Percentiles rank a stretch among this genome's conserved stretches.
Conservation (phyloP, 495 filamentous ascomycete genomes). For the Penicillium soppii region DNA sequence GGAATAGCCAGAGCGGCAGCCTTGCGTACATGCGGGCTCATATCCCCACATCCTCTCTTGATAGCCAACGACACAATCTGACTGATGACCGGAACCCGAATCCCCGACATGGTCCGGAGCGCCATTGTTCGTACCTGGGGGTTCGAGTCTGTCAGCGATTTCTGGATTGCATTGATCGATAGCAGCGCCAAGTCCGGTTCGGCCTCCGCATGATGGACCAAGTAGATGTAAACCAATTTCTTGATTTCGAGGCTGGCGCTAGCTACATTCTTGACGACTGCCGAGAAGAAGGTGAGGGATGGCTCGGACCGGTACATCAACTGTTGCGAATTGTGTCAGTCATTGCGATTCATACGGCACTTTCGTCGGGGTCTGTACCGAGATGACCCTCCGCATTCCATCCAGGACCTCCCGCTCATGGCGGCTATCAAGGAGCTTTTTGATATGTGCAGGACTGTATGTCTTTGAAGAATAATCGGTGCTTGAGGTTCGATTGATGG, state of each 20-base stretch:
- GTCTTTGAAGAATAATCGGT: constrained; percentile 43
- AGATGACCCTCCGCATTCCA: constrained; percentile 84
- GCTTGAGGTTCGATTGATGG: constrained; percentile 42
- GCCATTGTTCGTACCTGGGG: constrained; percentile 89
- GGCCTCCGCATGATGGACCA: constrained; percentile 90
- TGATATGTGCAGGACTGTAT: constrained; percentile 65
- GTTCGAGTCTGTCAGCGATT: constrained; percentile 88
- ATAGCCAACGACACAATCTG: constrained; percentile 97
- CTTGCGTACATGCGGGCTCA: constrained; percentile 91
- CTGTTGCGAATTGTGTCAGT: constrained; percentile 46
- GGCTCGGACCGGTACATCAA: constrained; percentile 89
- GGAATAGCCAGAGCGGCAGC: constrained; percentile 94
- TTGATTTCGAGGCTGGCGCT: constrained; percentile 89
- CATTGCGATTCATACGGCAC: not conserved
- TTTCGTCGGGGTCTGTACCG: constrained; percentile 55
- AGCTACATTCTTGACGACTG: constrained; percentile 94
- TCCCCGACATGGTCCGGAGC: constrained; percentile 91
- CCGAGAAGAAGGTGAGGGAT: constrained; percentile 85
- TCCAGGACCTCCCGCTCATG: constrained; percentile 92
- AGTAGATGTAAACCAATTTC: constrained; percentile 96
- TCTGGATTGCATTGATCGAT: constrained; percentile 98
- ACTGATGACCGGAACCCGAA: constrained; percentile 94
- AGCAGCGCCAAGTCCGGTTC: constrained; percentile 93
- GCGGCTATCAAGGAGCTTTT: constrained; percentile 91
- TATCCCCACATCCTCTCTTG: constrained; percentile 86